These are phyloP conservation scores for Coriaria nepalensis DNA, from an alignment of 306 rosid genomes.

Conservation along the genomic window DNA sequence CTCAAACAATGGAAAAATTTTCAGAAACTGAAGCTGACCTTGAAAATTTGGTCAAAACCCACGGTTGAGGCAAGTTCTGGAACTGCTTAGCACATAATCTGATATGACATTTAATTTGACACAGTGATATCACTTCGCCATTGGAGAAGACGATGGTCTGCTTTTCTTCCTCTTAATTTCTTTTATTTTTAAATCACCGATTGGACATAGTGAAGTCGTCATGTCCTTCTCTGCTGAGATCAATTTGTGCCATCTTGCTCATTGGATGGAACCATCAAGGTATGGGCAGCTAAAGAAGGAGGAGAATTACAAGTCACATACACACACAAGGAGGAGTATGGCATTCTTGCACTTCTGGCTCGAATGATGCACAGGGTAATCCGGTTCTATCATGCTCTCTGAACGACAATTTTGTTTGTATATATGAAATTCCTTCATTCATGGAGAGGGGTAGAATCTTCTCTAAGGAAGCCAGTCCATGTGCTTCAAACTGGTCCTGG, in stretches of 20 bases:
- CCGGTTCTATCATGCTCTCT: not conserved
- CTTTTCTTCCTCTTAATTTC: too few relatives aligned
- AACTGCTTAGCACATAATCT: too few relatives aligned
- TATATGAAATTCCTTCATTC: constrained; percentile 2
- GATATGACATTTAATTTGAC: too few relatives aligned
- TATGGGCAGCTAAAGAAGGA: not conserved
- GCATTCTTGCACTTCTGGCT: not conserved
- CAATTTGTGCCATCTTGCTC: not conserved
- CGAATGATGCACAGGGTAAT: not conserved
- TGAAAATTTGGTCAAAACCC: too few relatives aligned
- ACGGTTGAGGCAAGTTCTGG: too few relatives aligned
- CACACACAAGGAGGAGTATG: not conserved
- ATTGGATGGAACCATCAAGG: not conserved
- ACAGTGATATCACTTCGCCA: too few relatives aligned
- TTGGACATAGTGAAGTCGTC: not conserved
- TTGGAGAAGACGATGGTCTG: too few relatives aligned
- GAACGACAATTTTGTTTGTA: not conserved
- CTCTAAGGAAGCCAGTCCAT: not conserved
- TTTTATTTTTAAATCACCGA: too few relatives aligned
- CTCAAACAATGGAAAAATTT: not conserved
- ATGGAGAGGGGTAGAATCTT: not conserved
- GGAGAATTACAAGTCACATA: not conserved
- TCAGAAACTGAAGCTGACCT: constrained; percentile 24
- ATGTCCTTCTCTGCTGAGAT: not conserved
- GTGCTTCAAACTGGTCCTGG: not conserved